Evolutionary conservation across 306 rosid species (phyloP).

Genomic region (Citrullus colocynthis): DNA sequence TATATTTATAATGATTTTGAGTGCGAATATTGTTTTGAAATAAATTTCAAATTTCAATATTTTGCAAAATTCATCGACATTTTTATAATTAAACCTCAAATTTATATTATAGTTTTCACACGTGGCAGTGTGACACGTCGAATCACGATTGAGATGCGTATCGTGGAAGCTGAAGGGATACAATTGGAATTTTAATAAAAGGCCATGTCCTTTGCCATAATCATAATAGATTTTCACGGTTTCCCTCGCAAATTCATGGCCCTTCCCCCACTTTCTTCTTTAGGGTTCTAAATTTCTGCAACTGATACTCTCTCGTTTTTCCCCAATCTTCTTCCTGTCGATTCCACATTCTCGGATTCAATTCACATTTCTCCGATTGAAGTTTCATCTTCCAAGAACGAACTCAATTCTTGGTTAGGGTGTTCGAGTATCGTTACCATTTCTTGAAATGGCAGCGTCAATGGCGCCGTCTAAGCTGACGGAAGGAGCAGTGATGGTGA

Average conservation of each 20-base stretch:
- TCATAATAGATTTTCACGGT: conserved; percentile 7
- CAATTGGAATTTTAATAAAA: background rate
- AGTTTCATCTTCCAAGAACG: background rate
- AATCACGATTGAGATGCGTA: background rate
- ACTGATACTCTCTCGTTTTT: background rate
- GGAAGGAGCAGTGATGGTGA: conserved; percentile 35
- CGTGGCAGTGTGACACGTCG: background rate
- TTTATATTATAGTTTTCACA: background rate
- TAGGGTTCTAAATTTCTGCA: conserved; percentile 35
- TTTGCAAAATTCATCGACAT: too few relatives aligned
- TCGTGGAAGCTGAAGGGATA: background rate
- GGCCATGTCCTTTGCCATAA: background rate
- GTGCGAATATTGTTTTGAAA: too few relatives aligned
- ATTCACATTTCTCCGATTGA: background rate
- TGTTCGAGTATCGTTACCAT: background rate
- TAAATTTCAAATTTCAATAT: too few relatives aligned
- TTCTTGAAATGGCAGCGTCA: conserved; percentile 20
- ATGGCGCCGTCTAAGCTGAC: conserved; percentile 43
- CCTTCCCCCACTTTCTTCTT: conserved; percentile 15
- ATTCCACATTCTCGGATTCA: background rate
- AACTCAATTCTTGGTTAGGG: background rate
- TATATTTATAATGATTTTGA: too few relatives aligned
- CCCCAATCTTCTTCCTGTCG: background rate
- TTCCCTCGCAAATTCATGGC: conserved; percentile 38
- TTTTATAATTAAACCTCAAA: too few relatives aligned